A percentile compares a stretch with the other conserved stretches of the same genome.
These are phyloP conservation scores for Adiantum capillusveneris DNA, from an alignment of 75 land plant genomes.

Conservation along the genomic window DNA sequence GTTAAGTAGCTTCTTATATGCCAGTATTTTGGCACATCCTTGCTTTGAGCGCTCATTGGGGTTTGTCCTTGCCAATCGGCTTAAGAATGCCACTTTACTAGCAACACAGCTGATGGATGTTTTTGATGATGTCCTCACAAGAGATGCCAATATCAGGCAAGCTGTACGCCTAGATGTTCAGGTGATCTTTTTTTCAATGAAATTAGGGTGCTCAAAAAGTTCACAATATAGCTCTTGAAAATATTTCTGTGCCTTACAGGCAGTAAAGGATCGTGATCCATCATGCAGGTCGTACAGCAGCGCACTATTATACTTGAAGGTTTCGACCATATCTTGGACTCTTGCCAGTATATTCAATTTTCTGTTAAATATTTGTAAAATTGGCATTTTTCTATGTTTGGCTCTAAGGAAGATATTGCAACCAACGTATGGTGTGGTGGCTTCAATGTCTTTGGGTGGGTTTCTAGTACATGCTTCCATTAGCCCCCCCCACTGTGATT, in stretches of 20 bases:
- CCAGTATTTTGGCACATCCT: constrained; percentile 76
- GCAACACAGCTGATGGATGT: constrained; percentile 87
- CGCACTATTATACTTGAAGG: constrained; percentile 79
- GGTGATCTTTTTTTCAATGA: constrained; percentile 26
- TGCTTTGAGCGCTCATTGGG: constrained; percentile 86
- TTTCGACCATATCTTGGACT: no score
- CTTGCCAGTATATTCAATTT: no score
- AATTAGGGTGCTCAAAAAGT: background rate
- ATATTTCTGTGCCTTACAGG: constrained; percentile 30
- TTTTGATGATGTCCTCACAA: constrained; percentile 66
- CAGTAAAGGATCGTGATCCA: constrained; percentile 86
- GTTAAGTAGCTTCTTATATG: constrained; percentile 82
- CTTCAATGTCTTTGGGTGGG: no score
- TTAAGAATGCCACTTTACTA: constrained; percentile 81
- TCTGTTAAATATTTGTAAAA: no score
- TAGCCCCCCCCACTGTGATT: no score
- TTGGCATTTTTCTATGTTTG: no score
- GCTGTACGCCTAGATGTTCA: constrained; percentile 84
- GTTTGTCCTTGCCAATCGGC: constrained; percentile 81
- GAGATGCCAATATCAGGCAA: constrained; percentile 52
- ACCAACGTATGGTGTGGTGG: no score
- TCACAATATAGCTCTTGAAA: no score
- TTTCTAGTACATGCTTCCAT: no score
- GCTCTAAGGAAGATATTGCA: no score
- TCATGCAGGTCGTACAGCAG: constrained; percentile 76